phyloP scores from a whole-genome alignment of 352 stramenopile genomes.

The Aphanomyces astaci region DNA sequence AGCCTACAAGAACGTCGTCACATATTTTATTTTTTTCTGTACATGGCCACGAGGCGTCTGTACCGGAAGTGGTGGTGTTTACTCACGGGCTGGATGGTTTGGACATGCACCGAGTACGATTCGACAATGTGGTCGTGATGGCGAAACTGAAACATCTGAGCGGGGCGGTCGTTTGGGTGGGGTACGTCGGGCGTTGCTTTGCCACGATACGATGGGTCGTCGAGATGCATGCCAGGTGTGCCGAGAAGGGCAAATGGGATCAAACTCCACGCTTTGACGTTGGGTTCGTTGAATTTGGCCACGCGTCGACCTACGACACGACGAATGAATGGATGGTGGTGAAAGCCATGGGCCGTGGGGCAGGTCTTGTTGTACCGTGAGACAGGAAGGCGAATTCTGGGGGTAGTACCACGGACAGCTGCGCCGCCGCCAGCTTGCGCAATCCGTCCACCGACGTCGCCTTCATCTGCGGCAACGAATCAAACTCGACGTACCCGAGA shows the following conservation, averaged over 20 bases:
- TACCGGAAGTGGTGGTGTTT: slow-evolving; percentile 14
- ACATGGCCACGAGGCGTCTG: no score
- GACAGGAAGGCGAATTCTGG: background rate
- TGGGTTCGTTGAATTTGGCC: background rate
- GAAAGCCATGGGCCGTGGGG: no score
- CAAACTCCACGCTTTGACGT: slow-evolving; percentile 12
- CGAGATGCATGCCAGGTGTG: background rate
- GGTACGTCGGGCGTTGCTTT: background rate
- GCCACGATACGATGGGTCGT: background rate
- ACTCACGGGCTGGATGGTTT: background rate
- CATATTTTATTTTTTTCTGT: no score
- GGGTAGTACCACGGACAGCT: background rate
- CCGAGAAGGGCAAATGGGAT: slow-evolving; percentile 7
- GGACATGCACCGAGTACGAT: background rate
- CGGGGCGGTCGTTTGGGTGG: slow-evolving; percentile 8
- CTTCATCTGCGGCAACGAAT: background rate
- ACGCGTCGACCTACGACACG: background rate
- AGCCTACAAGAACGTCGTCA: no score
- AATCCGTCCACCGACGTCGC: background rate
- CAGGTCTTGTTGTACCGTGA: no score
- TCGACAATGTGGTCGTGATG: slow-evolving; percentile 3
- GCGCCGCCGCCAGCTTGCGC: background rate
- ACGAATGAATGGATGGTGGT: background rate
- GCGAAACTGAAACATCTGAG: background rate
- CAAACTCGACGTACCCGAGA: slow-evolving; percentile 16